Conservation (phyloP, 2,329 filamentous ascomycete species). For the Fusarium sterilihyphosum region DNA sequence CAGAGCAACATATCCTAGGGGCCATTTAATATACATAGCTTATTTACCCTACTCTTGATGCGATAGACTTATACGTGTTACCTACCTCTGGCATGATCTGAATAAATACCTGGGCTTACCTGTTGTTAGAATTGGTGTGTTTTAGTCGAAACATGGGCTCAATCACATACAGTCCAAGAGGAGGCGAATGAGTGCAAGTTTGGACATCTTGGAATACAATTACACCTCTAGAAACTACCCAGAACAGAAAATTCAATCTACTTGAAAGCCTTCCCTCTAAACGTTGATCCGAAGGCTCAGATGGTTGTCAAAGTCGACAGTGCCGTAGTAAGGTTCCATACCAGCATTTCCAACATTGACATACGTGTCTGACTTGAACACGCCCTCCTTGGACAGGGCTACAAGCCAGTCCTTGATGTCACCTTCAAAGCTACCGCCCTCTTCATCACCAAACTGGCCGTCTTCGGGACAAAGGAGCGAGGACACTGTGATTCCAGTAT, state of each 20-base stretch:
- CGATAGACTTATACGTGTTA: too few relatives aligned
- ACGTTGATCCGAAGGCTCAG: slow-evolving; percentile 25
- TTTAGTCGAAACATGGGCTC: too few relatives aligned
- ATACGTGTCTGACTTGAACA: slow-evolving; percentile 18
- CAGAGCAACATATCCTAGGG: accelerated
- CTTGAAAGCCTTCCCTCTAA: not conserved
- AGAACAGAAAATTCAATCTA: too few relatives aligned
- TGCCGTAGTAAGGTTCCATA: slow-evolving; percentile 34
- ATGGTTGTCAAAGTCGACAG: slow-evolving; percentile 25
- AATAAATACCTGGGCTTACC: too few relatives aligned
- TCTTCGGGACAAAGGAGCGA: slow-evolving; percentile 18
- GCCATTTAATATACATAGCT: too few relatives aligned
- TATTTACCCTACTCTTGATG: accelerated
- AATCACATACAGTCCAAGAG: too few relatives aligned
- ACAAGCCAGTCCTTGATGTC: slow-evolving; percentile 36
- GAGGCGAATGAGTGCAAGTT: too few relatives aligned
- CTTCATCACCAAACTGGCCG: slow-evolving; percentile 15
- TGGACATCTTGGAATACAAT: too few relatives aligned
- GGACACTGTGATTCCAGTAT: slow-evolving; percentile 28
- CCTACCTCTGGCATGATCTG: too few relatives aligned
- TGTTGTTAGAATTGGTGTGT: too few relatives aligned
- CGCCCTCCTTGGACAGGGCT: slow-evolving; percentile 16
- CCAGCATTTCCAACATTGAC: slow-evolving; percentile 34
- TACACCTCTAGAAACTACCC: too few relatives aligned
- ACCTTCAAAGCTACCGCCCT: slow-evolving; percentile 12